Base-by-base conservation (phyloP, 306 rosid species). In the Vigna mungo region DNA sequence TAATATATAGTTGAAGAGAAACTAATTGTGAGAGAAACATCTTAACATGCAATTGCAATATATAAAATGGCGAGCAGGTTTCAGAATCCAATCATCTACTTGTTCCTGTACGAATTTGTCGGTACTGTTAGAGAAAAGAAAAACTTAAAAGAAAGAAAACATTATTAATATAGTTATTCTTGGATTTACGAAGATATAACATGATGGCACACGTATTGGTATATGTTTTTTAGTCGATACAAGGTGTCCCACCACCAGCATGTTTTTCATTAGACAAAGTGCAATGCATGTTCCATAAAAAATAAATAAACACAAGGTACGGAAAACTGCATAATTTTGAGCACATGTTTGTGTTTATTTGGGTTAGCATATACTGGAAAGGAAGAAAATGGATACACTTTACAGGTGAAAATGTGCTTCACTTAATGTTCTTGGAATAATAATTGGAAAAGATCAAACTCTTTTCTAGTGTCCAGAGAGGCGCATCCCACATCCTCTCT, bases 371-470 rank as follows among this genome's bases (percentile, higher is more conserved):
- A 23, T 23, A 23, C 27, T 74, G 54, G 25, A 78, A 74, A 83
- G 83, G 72, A 52, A 69, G 75, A 74, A 79, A 79, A 74, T 61
- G 44, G 27, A 63, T 69, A 71, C 68, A 71, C 82, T 84, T 84
- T 84, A 84, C 84, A 79, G 78, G 36, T 11, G 71, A 84, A 75
- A 52, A 75, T 83, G 71, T 68, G 4, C 37, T 80, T 68, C 73
- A 41, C 47, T 70, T 17, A 67, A 78, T 74, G 55, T 70, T 58
- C 70, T 67, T 14, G 0, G 41, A 34, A 62, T 43, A 54, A 61
- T 44, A 44, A 0, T 41, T 74, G 25, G 54, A 81, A 70, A 62
- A 43, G 37, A 34, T 34, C 48, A 36, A 43, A 76, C 6, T 12
- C 21, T 0, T 61, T 39, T 73, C 3, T 74, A 15, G 55, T 34